Conservation (phyloP, 1,139 yeast genomes). For the Candida anutae region DNA sequence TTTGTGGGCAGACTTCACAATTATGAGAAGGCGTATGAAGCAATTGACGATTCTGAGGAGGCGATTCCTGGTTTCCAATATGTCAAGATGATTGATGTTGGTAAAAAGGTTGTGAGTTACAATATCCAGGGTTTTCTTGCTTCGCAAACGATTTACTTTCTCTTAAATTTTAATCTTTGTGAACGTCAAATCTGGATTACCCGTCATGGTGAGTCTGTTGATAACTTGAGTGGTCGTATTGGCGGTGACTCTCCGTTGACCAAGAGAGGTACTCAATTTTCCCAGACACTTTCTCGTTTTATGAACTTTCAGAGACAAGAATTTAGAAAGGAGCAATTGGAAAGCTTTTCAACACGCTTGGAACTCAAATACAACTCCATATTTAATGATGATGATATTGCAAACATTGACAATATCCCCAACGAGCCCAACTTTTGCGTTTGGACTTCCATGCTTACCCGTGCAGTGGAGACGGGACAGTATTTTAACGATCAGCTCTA, state of each 20-base stretch:
- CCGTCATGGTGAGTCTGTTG: conserved; percentile 87
- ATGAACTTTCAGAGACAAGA: conserved; percentile 65
- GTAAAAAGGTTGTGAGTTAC: conserved; percentile 85
- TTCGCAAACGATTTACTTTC: conserved; percentile 86
- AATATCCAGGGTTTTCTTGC: conserved; percentile 89
- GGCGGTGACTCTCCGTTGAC: conserved; percentile 92
- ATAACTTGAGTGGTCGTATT: conserved; percentile 74
- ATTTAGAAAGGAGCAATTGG: conserved; percentile 60
- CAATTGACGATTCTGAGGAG: conserved; percentile 68
- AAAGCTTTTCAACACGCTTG: conserved; percentile 38
- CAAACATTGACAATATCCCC: conserved; percentile 32
- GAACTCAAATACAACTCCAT: conserved; percentile 32
- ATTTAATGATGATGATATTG: conserved; percentile 18
- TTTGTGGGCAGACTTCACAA: conserved; percentile 75
- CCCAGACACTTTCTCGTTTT: conserved; percentile 65
- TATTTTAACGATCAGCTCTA: conserved; percentile 66
- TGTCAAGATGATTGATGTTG: conserved; percentile 93
- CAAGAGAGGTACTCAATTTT: conserved; percentile 65
- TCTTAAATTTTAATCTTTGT: conserved; percentile 80
- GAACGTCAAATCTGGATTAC: conserved; percentile 95
- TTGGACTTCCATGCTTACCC: conserved; percentile 82
- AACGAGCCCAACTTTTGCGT: conserved; percentile 73
- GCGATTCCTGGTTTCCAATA: conserved; percentile 61
- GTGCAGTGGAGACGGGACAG: conserved; percentile 74
- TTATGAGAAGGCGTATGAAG: conserved; percentile 85